Percentiles rank a stretch among this genome's conserved stretches.
Evolutionary conservation across 2,329 filamentous ascomycete genomes (phyloP).

Genomic region (Epichloe elymi): DNA sequence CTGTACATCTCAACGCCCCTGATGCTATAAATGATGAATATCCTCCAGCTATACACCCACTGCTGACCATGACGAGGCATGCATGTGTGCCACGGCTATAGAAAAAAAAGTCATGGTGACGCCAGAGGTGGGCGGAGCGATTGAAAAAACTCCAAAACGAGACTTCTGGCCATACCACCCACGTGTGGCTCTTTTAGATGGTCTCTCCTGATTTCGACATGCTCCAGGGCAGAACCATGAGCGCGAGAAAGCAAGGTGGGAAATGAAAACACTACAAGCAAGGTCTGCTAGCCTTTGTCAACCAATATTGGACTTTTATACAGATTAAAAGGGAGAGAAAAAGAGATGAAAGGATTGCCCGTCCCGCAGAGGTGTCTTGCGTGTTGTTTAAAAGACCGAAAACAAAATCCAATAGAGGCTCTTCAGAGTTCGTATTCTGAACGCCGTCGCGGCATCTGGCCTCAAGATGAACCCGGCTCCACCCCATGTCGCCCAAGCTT

Average conservation of each 20-base stretch:
- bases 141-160: no score
- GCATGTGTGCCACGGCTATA: no score
- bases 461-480: neutral
- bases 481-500: neutral
- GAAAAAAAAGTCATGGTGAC: neutral
- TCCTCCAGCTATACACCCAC: constrained; percentile 2
- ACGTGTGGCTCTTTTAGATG: neutral
- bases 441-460: neutral
- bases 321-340: constrained; percentile 1
- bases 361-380: constrained; percentile 4
- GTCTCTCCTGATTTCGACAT: neutral
- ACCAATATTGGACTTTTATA: constrained; percentile 8
- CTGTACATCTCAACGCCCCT: constrained; percentile 6
- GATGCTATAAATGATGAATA: constrained; percentile 8
- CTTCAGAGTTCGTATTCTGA: constrained; percentile 1
- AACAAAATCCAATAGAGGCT: neutral
- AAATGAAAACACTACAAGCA: constrained; percentile 4
- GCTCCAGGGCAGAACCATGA: neutral
- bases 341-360: constrained; percentile 3
- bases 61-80: neutral
- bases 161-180: neutral
- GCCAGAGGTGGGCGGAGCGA: neutral
- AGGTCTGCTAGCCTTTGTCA: constrained; percentile 2
- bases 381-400: neutral
- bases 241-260: constrained; percentile 1